Base-by-base conservation (phyloP, 139 green algal species). In the Gonium pectorale region DNA sequence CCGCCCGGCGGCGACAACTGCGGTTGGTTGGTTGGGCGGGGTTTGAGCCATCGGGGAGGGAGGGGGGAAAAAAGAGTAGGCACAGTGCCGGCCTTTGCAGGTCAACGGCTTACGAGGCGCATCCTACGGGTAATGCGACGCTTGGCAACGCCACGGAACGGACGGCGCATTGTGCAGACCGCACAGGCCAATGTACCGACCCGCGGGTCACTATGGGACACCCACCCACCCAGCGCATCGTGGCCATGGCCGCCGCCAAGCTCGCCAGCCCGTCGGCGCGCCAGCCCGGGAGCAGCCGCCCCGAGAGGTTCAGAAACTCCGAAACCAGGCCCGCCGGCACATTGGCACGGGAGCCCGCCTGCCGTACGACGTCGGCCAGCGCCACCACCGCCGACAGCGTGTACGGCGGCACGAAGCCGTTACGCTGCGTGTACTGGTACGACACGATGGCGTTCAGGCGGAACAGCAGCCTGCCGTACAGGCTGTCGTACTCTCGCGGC, bases 361-460 rank as follows among this genome's bases (percentile, higher is more conserved):
- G 46, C 17, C 73, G 73, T 24, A 49, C 75, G 22, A 67, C n/a
- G 41, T 56, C 4, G 35, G 40, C 38, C 59, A 71, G 15, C 54
- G 40, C 75, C 40, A 41, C n/a, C 56, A 82, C 37, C n/a, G 71
- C 7, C 40, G 44, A 31, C 24, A 81, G 37, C 27, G 38, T 27
- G 54, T 69, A 56, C 75, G 75, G n/a, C 56, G 75, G 75, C 24
- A 71, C 33, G 59, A 62, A 82, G 41, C 75, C 59, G 75, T 82
- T 82, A n/a, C 59, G 59, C 43, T 82, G 75, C 1, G 29, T 62
- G 59, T 21, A 49, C 59, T 60, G 40, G 75, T 82, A 82, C 40
- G 59, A 43, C 59, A 82, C 29, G 0, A 62, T n/a, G 38, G 21
- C 59, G 59, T 72, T 82, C 29, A 26, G 15, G 6, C 41, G 59